Conservation (phyloP, 352 stramenopile species). For the Peronospora destructor region DNA sequence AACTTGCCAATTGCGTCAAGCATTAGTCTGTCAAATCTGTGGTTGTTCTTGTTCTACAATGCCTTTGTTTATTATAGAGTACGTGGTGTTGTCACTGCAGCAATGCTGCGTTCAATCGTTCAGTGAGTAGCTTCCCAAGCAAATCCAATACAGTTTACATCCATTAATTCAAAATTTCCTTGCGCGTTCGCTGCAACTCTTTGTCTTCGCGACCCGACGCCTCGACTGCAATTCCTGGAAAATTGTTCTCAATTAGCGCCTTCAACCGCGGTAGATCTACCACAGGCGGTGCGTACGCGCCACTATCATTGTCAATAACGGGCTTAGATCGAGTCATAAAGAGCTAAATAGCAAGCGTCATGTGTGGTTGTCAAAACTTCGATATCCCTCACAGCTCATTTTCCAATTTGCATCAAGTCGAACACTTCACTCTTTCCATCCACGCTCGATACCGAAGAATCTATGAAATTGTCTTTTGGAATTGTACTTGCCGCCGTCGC, state of each 20-base stretch:
- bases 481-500: too few relatives aligned
- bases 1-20: neutral
- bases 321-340: too few relatives aligned
- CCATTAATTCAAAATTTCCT: conserved; percentile 31
- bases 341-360: too few relatives aligned
- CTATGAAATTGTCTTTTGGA: too few relatives aligned
- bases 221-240: conserved; percentile 27
- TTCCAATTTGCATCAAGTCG: too few relatives aligned
- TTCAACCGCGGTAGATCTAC: conserved; percentile 27
- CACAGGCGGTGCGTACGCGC: conserved; percentile 34
- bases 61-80: neutral
- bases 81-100: neutral
- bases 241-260: conserved; percentile 35
- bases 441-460: too few relatives aligned
- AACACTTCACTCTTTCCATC: too few relatives aligned
- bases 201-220: conserved; percentile 27
- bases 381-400: too few relatives aligned
- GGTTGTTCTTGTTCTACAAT: neutral
- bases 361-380: too few relatives aligned
- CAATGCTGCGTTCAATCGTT: neutral
- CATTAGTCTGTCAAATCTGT: neutral
- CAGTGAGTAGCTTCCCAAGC: neutral
- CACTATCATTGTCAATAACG: conserved; percentile 38
- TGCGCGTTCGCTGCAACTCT: conserved; percentile 15
- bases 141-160: conserved; percentile 8